phyloP scores from a whole-genome alignment of 202 grass and related monocot genomes.

The Eragrostis tef region DNA sequence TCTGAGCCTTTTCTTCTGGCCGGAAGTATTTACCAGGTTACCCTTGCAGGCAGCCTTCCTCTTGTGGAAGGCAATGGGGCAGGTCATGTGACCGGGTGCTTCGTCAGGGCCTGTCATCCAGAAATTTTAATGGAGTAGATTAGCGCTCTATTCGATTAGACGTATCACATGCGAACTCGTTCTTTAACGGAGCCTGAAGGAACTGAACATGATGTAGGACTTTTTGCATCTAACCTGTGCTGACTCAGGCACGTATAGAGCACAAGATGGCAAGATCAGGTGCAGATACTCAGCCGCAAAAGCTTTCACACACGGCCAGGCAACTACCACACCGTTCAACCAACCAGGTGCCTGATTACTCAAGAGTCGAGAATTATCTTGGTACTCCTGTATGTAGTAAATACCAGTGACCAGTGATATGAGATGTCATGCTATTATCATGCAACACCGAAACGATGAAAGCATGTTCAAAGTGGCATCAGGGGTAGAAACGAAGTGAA shows the following conservation, averaged over 20 bases:
- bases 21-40: background rate
- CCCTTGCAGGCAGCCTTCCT: background rate
- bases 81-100: background rate
- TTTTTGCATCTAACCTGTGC: too few species aligned
- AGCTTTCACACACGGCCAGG: background rate
- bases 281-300: background rate
- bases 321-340: background rate
- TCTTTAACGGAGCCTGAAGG: background rate
- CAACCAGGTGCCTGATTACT: background rate
- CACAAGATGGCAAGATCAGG: too few species aligned
- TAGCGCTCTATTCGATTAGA: conserved; percentile 30
- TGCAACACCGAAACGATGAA: background rate
- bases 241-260: too few species aligned
- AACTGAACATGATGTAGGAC: too few species aligned
- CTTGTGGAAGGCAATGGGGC: background rate
- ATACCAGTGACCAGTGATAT: background rate
- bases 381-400: background rate
- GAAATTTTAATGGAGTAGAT: background rate
- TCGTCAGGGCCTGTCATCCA: background rate
- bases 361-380: background rate
- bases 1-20: background rate
- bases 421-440: background rate
- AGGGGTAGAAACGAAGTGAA: background rate
- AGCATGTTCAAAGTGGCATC: background rate
- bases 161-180: conserved; percentile 38